Evolutionary conservation across 2,329 filamentous ascomycete genomes (phyloP), one percentile per base, ranked within the genome.

Genomic region (Knufia petricola): DNA sequence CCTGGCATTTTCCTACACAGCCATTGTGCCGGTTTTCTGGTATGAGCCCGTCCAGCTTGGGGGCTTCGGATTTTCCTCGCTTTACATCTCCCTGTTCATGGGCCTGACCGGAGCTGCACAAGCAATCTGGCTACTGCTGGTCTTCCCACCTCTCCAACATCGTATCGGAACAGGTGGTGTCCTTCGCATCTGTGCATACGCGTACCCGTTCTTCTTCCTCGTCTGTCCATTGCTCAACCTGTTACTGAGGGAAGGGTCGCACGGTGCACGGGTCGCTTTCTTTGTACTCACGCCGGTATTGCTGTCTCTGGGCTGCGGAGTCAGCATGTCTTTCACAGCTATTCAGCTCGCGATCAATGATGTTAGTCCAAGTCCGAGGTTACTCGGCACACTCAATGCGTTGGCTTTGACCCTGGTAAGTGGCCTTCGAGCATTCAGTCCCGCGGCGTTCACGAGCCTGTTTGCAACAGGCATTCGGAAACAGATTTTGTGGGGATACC

Each of bases 291-390:
- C 62, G 1, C 70, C 71, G 0, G 53, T 66, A 0, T 43, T 64
- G 8, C 61, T 81, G 9, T 66, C 69, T 0, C n/a, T 85, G 0
- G 82, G 81, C 0, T 74, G 74, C 10, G 79, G 79, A 1, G 76
- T 85, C 0, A 74, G 73, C 42, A 87, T 86, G 82, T 70, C 74
- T 1, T 85, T 84, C 60, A 88, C 54, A 0, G 80, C 73, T 1
- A 74, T 82, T 1, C 84, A 89, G 68, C 77, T 90, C 7, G 79
- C 79, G 0, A 60, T 90, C 26, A 90, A 90, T 63, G 84, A 89
- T 50, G 77, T 84, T 1, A 74, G 81, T 0, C 86, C 86, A 0
- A 78, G 73, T 8, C 74, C 78, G 1, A 69, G 71, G 36, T 75
- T 79, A 0, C 68, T 90, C 8, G 85, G 82, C 0, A 87, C 79